Evolutionary conservation across 139 green algal species (phyloP).

Genomic region (Coelastrella sp.): DNA sequence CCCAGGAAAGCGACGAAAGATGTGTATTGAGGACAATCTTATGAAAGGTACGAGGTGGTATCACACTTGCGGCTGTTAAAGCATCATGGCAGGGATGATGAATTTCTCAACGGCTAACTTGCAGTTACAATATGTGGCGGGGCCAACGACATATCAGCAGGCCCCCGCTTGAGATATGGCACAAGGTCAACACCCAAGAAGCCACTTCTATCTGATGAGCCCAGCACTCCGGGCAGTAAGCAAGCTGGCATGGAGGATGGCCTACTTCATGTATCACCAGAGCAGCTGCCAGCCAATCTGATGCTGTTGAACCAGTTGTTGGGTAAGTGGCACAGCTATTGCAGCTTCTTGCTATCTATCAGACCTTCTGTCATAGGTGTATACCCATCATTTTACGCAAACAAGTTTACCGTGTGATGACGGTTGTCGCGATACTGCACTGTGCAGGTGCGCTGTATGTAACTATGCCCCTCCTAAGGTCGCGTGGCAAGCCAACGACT

Average conservation of each 20-base stretch:
- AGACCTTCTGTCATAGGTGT: not conserved
- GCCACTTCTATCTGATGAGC: not conserved
- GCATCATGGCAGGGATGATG: too few relatives aligned
- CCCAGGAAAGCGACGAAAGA: conserved; percentile 38
- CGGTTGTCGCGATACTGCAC: too few relatives aligned
- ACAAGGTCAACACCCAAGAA: not conserved
- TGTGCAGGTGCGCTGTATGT: conserved; percentile 46
- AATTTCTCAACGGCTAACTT: conserved; percentile 32
- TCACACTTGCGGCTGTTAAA: too few relatives aligned
- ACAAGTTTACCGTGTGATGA: too few relatives aligned
- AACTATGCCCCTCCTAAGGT: conserved; percentile 41
- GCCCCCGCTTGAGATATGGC: not conserved
- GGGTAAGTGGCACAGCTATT: too few relatives aligned
- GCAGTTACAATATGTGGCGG: not conserved
- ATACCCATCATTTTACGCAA: too few relatives aligned
- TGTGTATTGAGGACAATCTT: not conserved
- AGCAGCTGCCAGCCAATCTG: conserved; percentile 28
- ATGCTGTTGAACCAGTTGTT: conserved; percentile 43
- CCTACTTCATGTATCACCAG: conserved; percentile 22
- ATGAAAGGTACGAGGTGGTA: not conserved
- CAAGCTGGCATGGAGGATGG: not conserved
- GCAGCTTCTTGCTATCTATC: too few relatives aligned
- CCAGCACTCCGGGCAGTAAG: conserved; percentile 31
- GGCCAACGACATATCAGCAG: not conserved
- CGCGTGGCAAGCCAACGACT: conserved; percentile 38